Percentiles rank a stretch among this genome's conserved stretches.
Evolutionary conservation across 2,329 filamentous ascomycete genomes (phyloP).

Genomic region (Sporothrix phasma): DNA sequence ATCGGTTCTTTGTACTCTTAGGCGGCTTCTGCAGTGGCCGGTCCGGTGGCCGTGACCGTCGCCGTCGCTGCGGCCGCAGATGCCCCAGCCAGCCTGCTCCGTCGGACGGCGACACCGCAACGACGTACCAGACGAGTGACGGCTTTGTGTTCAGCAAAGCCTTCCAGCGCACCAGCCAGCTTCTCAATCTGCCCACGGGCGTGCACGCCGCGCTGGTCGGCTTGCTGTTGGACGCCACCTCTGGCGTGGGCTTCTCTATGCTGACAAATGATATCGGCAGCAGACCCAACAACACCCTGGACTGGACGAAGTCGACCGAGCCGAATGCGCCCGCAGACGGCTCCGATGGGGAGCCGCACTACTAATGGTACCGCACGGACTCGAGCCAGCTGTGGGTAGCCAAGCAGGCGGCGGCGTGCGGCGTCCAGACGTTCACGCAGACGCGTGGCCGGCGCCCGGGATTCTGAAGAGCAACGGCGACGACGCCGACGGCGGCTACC

Average conservation of each 20-base stretch:
- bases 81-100: not conserved
- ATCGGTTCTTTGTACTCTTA: not conserved
- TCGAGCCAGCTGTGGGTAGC: conserved; percentile 34
- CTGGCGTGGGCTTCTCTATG: conserved; percentile 29
- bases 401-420: conserved; percentile 28
- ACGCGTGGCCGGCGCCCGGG: conserved; percentile 34
- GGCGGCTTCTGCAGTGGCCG: not conserved
- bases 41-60: not conserved
- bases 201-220: conserved; percentile 29
- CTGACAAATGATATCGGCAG: conserved; percentile 34
- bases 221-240: conserved; percentile 30
- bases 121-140: conserved; percentile 31
- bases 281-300: conserved; percentile 27
- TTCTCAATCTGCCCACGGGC: conserved; percentile 23
- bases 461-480: conserved; percentile 34
- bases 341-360: conserved; percentile 20
- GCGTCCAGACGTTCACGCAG: conserved; percentile 27
- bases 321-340: conserved; percentile 26
- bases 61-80: not conserved
- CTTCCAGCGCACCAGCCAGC: conserved; percentile 31
- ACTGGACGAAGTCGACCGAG: conserved; percentile 28
- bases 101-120: conserved; percentile 17
- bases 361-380: conserved; percentile 28
- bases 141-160: conserved; percentile 33
- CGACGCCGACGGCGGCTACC: conserved; percentile 28